Conservation (phyloP, 1,139 yeast species). For the Blastobotrys arbuscula region DNA sequence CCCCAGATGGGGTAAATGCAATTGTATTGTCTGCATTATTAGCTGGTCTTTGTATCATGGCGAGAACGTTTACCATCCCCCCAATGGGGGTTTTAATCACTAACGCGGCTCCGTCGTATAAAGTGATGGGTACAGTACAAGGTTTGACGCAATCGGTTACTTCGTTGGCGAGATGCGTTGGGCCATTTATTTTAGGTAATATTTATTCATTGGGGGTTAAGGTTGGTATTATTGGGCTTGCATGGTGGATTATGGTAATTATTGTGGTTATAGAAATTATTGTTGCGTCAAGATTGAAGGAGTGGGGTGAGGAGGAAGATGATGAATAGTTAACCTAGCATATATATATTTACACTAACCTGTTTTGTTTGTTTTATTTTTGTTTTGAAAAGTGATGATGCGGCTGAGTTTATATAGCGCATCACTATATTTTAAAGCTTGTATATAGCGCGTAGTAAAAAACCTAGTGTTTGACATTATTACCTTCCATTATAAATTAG, state of each 20-base stretch:
- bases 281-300: constrained; percentile 24
- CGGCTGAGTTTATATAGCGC: no score
- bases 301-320: constrained; percentile 25
- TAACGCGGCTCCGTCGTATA: constrained; percentile 27
- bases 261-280: constrained; percentile 24
- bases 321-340: constrained; percentile 1
- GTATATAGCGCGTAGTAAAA: no score
- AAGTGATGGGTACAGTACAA: constrained; percentile 30
- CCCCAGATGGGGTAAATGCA: constrained; percentile 37
- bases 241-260: constrained; percentile 47
- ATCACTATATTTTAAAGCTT: no score
- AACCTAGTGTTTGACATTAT: no score
- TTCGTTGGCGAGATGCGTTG: constrained; percentile 51
- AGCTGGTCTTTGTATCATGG: constrained; percentile 30
- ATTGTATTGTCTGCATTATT: constrained; percentile 16
- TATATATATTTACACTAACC: not conserved
- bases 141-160: constrained; percentile 36
- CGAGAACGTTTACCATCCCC: constrained; percentile 30
- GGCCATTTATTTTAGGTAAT: constrained; percentile 53
- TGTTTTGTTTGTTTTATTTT: no score
- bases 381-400: no score
- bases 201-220: constrained; percentile 44
- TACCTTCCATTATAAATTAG: no score
- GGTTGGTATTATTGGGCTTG: constrained; percentile 41
- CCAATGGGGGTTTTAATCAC: constrained; percentile 32